Base-by-base conservation (phyloP, 1,284 basidiomycete species). In the Exobasidium cylindrosporum region DNA sequence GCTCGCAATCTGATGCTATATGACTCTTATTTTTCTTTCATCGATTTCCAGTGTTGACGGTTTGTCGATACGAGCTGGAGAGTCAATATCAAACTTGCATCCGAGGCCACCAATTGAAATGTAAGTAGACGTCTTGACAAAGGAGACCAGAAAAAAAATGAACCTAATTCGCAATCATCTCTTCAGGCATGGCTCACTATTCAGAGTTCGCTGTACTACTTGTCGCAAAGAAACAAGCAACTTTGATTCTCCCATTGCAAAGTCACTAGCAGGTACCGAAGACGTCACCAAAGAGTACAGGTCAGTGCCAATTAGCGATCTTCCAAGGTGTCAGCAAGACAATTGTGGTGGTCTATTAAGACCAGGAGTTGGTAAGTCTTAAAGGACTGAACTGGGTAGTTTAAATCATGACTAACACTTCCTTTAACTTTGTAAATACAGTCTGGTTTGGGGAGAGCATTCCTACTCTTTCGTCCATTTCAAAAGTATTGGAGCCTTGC, bases 371-470 rank as follows among this genome's bases (percentile, higher is more conserved):
- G 47, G 47, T 50, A 21, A 50, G 47, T 50, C 47, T 21, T 50
- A 17, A 17, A 40, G 35, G 35, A 17, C 35, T 7, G 17, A 17
- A 40, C 35, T 40, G 35, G 13, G 14, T 23, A 44, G 13, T 23
- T 44, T 44, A 14, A 13, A 13, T n/a, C n/a, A n/a, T n/a, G n/a
- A n/a, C n/a, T n/a, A n/a, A n/a, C n/a, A n/a, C n/a, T n/a, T n/a
- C n/a, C n/a, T n/a, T n/a, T n/a, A n/a, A n/a, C 29, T 10, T 23
- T 50, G 10, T 7, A 24, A 26, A 24, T 10, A 24, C 14, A 0
- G 85, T 88, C 0, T 88, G 86, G 87, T 88, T 88, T 69, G 86
- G 84, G 4, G 87, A 73, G 54, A 62, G 64, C n/a, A 73, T 73
- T 30, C 69, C 70, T 6, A 55, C 58, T 10, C 61, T 28, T 58